These are phyloP conservation scores for Phalaenopsis equestris DNA, from an alignment of 106 monocot genomes.

Conservation along the genomic window DNA sequence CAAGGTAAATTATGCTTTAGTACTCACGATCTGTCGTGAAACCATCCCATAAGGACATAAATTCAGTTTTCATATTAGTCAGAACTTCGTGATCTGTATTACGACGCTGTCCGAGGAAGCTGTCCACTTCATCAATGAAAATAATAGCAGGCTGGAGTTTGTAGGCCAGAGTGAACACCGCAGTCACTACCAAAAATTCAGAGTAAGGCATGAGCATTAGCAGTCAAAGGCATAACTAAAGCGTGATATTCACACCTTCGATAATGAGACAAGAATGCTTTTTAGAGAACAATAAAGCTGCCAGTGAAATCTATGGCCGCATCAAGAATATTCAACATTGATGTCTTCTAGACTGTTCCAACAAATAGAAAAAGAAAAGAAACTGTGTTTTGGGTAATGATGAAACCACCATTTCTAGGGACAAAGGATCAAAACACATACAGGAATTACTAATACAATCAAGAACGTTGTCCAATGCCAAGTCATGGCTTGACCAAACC, in stretches of 20 bases:
- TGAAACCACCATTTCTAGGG: no score
- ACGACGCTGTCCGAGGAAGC: constrained; percentile 86
- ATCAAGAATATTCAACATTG: background rate
- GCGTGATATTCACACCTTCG: background rate
- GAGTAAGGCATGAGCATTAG: background rate
- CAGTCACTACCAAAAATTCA: constrained; percentile 52
- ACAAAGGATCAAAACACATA: no score
- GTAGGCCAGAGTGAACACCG: constrained; percentile 81
- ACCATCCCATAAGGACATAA: constrained; percentile 99
- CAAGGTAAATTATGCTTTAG: background rate
- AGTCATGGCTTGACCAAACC: no score
- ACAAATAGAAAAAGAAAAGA: no score
- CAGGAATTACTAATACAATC: no score
- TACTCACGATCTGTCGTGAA: constrained; percentile 79
- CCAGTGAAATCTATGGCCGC: background rate
- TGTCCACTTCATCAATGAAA: constrained; percentile 96
- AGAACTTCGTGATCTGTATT: constrained; percentile 86
- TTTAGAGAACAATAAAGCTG: background rate
- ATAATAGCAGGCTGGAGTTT: constrained; percentile 96
- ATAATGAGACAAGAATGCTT: background rate
- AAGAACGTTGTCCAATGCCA: no score
- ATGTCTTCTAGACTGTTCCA: no score
- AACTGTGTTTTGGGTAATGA: no score
- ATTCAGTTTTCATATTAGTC: constrained; percentile 98
- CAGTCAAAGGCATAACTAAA: background rate